phyloP scores from a whole-genome alignment of 2,329 filamentous ascomycete genomes.

The Xylariaceae sp. region DNA sequence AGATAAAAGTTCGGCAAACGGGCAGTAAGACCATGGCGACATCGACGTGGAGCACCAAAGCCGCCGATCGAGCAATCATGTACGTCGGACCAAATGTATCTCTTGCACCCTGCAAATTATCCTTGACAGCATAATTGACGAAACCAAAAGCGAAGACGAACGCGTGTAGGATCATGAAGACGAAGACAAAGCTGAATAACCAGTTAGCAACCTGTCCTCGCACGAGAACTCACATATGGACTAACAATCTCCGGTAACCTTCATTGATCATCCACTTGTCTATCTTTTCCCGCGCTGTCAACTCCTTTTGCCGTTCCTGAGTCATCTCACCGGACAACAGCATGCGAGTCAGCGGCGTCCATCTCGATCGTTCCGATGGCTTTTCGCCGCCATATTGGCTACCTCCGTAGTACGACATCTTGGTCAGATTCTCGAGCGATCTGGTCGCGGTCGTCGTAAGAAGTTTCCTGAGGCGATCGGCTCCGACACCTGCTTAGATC shows the following conservation, averaged over 20 bases:
- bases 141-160: constrained; percentile 78
- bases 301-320: constrained; percentile 63
- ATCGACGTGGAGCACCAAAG: constrained; percentile 76
- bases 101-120: constrained; percentile 63
- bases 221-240: constrained; percentile 19
- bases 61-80: constrained; percentile 70
- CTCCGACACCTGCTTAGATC: no score
- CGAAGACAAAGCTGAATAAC: constrained; percentile 63
- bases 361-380: constrained; percentile 69
- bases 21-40: constrained; percentile 75
- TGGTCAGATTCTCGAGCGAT: constrained; percentile 2
- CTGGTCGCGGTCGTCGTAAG: constrained; percentile 9
- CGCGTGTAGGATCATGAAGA: constrained; percentile 68
- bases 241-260: constrained; percentile 74
- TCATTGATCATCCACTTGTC: constrained; percentile 89
- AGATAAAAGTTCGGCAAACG: constrained; percentile 81
- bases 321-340: constrained; percentile 79
- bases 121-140: constrained; percentile 74
- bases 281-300: constrained; percentile 68
- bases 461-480: constrained; percentile 8
- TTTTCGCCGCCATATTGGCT: constrained; percentile 34
- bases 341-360: constrained; percentile 78
- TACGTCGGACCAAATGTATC: constrained; percentile 71
- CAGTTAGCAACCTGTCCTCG: constrained; percentile 15
- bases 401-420: constrained; percentile 32